Conservation (phyloP, 371 early-diverging fungal species). For the Mucor irregularis region DNA sequence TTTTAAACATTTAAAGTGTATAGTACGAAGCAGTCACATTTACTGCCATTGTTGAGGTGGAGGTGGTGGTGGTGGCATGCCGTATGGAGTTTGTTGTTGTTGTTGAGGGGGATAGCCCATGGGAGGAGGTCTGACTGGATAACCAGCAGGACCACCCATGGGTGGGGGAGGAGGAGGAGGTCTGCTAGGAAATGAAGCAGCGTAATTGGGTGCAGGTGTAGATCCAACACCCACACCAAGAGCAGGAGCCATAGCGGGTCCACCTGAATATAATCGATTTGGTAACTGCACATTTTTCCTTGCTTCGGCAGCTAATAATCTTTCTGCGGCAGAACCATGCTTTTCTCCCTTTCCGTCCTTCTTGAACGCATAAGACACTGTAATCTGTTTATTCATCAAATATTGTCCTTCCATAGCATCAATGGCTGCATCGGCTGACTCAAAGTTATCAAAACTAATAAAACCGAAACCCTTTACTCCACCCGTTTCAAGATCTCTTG, state of each 20-base stretch:
- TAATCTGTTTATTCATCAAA: slow-evolving; percentile 89
- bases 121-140: slow-evolving; percentile 14
- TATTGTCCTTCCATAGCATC: slow-evolving; percentile 98
- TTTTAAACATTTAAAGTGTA: not conserved
- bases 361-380: slow-evolving; percentile 93
- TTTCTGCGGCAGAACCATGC: slow-evolving; percentile 97
- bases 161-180: slow-evolving; percentile 46
- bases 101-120: slow-evolving; percentile 22
- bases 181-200: slow-evolving; percentile 26
- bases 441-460: slow-evolving; percentile 91
- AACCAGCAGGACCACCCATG: slow-evolving; percentile 16
- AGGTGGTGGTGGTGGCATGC: too few relatives aligned
- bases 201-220: slow-evolving; percentile 6
- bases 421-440: slow-evolving; percentile 94
- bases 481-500: slow-evolving; percentile 89
- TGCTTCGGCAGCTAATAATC: slow-evolving; percentile 92
- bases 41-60: slow-evolving; percentile 10
- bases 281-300: slow-evolving; percentile 72
- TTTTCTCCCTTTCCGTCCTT: slow-evolving; percentile 98
- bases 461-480: slow-evolving; percentile 94
- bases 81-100: too few relatives aligned
- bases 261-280: slow-evolving; percentile 73
- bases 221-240: slow-evolving; percentile 7
- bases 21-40: not conserved
- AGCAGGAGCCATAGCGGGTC: slow-evolving; percentile 33